Evolutionary conservation across 164 flowering plant genomes (phyloP).

Genomic region (Magnolia sinica): DNA sequence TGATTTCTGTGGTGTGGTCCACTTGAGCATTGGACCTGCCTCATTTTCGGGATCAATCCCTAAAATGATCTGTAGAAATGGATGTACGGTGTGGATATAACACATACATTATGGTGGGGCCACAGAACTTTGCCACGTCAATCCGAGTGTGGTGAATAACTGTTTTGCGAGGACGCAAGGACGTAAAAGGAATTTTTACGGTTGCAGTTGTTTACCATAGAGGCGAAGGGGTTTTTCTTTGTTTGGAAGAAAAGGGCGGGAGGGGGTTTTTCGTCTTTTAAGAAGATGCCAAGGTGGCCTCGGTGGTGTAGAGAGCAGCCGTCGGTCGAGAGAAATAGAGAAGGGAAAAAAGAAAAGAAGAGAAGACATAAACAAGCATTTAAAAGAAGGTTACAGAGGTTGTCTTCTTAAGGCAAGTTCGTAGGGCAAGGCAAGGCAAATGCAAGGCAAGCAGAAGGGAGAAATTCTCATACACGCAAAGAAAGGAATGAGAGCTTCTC

Average conservation of each 20-base stretch:
- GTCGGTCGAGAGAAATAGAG: slow-evolving; percentile 2
- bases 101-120: too few species aligned
- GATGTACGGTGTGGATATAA: too few species aligned
- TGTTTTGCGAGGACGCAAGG: too few species aligned
- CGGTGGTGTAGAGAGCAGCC: slow-evolving; percentile 10
- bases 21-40: too few species aligned
- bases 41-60: too few species aligned
- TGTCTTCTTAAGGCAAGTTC: slow-evolving; percentile 2
- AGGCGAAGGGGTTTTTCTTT: background rate
- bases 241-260: background rate
- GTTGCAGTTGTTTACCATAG: too few species aligned
- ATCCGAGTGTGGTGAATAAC: too few species aligned
- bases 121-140: too few species aligned
- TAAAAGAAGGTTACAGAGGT: background rate
- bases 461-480: slow-evolving; percentile 26
- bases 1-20: too few species aligned
- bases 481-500: slow-evolving; percentile 25
- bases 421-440: background rate
- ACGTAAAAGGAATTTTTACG: too few species aligned
- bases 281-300: background rate
- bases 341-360: background rate
- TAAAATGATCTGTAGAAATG: too few species aligned
- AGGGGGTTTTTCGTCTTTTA: background rate
- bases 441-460: slow-evolving; percentile 4
- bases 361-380: background rate